Evolutionary conservation across 768 basidiomycete species (phyloP).

Genomic region (Sporobolomyces roseus): DNA sequence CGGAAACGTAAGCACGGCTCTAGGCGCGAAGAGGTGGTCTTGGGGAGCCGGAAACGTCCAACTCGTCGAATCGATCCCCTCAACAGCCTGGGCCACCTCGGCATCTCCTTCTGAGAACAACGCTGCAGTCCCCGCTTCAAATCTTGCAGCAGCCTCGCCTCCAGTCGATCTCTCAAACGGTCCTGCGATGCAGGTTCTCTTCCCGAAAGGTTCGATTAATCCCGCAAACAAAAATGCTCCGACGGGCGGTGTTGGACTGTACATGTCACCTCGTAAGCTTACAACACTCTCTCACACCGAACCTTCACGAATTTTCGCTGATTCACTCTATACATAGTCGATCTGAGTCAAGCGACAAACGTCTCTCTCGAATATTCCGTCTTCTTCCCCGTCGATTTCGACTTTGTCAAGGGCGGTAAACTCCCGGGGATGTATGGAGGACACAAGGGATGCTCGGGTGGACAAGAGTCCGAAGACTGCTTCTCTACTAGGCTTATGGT

Average conservation of each 20-base stretch:
- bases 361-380: conserved; percentile 41
- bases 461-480: conserved; percentile 38
- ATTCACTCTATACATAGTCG: conserved; percentile 2
- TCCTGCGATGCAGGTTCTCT: conserved; percentile 33
- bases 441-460: conserved; percentile 40
- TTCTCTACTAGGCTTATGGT: conserved; percentile 44
- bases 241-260: conserved; percentile 40
- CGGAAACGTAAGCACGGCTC: conserved; percentile 5
- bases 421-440: conserved; percentile 43
- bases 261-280: conserved; percentile 32
- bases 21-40: neutral
- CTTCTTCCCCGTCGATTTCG: conserved; percentile 44
- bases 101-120: neutral
- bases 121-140: neutral
- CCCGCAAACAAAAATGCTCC: conserved; percentile 23
- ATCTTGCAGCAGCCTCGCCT: neutral
- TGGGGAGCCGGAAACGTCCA: conserved; percentile 27
- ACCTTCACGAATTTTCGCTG: neutral
- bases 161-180: conserved; percentile 20
- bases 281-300: neutral
- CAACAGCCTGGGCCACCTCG: conserved; percentile 1
- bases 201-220: conserved; percentile 39
- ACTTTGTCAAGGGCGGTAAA: conserved; percentile 45
- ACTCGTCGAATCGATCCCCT: conserved; percentile 16
- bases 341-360: conserved; percentile 32